Evolutionary conservation across 1,139 yeast species (phyloP).

Genomic region (Saccharomycopsis hybrid): DNA sequence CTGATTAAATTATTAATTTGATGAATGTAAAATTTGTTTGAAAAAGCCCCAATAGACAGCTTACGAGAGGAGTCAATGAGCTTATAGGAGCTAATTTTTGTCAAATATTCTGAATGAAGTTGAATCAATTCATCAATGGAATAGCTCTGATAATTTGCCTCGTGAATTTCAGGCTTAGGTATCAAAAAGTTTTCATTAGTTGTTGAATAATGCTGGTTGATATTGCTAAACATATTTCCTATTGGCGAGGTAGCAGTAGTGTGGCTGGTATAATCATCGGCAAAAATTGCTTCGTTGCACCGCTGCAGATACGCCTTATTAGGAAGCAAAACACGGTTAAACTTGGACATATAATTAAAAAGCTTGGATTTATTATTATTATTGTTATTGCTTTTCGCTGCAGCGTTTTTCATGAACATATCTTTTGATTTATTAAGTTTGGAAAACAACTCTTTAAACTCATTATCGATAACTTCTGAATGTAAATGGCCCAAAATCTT

Average conservation of each 20-base stretch:
- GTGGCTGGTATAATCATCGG: constrained; percentile 25
- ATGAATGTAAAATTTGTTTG: constrained; percentile 37
- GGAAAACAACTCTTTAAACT: constrained; percentile 30
- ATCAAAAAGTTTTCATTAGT: neutral
- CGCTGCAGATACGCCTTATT: too few relatives aligned
- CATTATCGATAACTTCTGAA: constrained; percentile 43
- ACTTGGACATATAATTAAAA: constrained; percentile 19
- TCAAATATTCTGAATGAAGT: constrained; percentile 38
- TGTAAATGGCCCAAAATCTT: constrained; percentile 39
- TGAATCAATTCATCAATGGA: constrained; percentile 44
- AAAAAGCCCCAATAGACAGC: constrained; percentile 33
- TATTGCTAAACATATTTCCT: too few relatives aligned
- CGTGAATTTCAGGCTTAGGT: constrained; percentile 21
- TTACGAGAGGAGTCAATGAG: constrained; percentile 33
- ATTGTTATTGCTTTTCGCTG: constrained; percentile 14
- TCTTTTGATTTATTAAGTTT: constrained; percentile 26
- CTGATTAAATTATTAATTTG: constrained; percentile 43
- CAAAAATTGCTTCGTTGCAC: too few relatives aligned
- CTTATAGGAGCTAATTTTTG: constrained; percentile 35
- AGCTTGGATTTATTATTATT: constrained; percentile 6
- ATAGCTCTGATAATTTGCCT: constrained; percentile 24
- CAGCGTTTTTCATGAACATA: constrained; percentile 19
- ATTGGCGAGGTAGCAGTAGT: too few relatives aligned
- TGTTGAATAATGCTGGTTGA: too few relatives aligned
- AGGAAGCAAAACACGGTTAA: constrained; percentile 17